Percentiles rank a stretch among this genome's conserved stretches.
Conservation (phyloP, 495 filamentous ascomycete genomes). For the Penicillium turbatum region DNA sequence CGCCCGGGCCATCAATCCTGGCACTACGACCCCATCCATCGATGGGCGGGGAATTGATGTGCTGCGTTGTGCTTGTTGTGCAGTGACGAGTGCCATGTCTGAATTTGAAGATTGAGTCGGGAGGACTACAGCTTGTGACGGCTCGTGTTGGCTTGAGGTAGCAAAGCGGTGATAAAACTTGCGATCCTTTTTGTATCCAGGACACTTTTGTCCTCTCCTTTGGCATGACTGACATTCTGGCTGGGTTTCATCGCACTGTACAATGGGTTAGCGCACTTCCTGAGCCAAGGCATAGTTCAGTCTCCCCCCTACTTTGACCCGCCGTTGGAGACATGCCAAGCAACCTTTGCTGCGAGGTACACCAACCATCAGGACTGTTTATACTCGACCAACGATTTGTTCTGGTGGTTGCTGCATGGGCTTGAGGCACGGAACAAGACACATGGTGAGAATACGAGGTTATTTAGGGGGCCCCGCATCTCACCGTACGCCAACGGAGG, state of each 20-base stretch:
- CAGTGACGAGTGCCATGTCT: background rate
- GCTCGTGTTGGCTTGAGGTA: background rate
- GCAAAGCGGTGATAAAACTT: slow-evolving; percentile 19
- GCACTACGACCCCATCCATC: slow-evolving; percentile 19
- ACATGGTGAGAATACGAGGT: slow-evolving; percentile 7
- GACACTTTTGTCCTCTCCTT: slow-evolving; percentile 23
- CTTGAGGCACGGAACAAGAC: background rate
- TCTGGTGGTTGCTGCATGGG: background rate
- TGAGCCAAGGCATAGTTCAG: background rate
- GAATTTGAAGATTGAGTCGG: background rate
- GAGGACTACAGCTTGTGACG: background rate
- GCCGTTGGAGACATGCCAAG: slow-evolving; percentile 32
- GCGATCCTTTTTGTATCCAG: slow-evolving; percentile 26
- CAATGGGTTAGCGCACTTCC: background rate
- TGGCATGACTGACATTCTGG: slow-evolving; percentile 32
- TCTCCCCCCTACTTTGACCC: slow-evolving; percentile 25
- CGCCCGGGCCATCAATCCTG: slow-evolving; percentile 11
- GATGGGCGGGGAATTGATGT: background rate
- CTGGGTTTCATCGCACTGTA: slow-evolving; percentile 29
- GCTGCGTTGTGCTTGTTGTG: background rate
- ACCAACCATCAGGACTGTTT: slow-evolving; percentile 33
- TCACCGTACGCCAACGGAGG: background rate
- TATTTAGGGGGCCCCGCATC: background rate
- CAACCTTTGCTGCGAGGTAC: slow-evolving; percentile 39
- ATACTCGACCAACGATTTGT: background rate